Evolutionary conservation across 1,284 basidiomycete species (phyloP).

Genomic region (Trichosporon asahii): DNA sequence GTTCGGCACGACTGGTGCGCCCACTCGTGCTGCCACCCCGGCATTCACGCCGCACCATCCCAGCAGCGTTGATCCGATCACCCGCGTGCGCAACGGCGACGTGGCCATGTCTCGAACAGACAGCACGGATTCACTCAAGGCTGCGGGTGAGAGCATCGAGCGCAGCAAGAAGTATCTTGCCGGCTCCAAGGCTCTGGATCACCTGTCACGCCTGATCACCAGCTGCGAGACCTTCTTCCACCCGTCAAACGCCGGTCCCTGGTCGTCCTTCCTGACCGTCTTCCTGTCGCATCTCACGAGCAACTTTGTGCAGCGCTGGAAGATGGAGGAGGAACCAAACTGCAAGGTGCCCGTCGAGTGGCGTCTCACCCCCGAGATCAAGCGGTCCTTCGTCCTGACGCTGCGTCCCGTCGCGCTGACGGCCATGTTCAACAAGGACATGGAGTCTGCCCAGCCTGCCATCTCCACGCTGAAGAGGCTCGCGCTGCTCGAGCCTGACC

Average conservation of each 20-base stretch:
- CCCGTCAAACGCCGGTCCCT: constrained; percentile 54
- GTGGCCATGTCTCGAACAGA: constrained; percentile 49
- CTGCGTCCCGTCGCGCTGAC: constrained; percentile 85
- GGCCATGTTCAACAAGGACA: constrained; percentile 87
- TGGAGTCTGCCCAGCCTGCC: constrained; percentile 54
- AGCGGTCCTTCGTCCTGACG: constrained; percentile 74
- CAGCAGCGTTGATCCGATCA: constrained; percentile 20
- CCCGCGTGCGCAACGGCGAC: constrained; percentile 40
- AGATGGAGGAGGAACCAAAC: constrained; percentile 71
- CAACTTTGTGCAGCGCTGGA: constrained; percentile 78
- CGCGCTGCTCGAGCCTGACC: constrained; percentile 74
- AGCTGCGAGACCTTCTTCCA: constrained; percentile 73
- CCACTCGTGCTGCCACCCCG: constrained; percentile 57
- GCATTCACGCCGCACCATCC: constrained; percentile 22
- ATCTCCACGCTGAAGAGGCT: constrained; percentile 55
- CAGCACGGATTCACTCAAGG: constrained; percentile 45
- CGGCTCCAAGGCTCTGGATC: constrained; percentile 85
- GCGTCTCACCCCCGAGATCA: constrained; percentile 77
- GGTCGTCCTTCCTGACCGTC: constrained; percentile 59
- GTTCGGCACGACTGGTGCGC: constrained; percentile 36
- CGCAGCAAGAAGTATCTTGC: constrained; percentile 61
- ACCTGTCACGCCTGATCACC: constrained; percentile 81
- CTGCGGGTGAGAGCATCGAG: constrained; percentile 44
- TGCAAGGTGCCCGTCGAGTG: constrained; percentile 74
- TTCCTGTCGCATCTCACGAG: constrained; percentile 77